Conservation (phyloP, 2,329 filamentous ascomycete species). For the Calonectria hongkongensis region DNA sequence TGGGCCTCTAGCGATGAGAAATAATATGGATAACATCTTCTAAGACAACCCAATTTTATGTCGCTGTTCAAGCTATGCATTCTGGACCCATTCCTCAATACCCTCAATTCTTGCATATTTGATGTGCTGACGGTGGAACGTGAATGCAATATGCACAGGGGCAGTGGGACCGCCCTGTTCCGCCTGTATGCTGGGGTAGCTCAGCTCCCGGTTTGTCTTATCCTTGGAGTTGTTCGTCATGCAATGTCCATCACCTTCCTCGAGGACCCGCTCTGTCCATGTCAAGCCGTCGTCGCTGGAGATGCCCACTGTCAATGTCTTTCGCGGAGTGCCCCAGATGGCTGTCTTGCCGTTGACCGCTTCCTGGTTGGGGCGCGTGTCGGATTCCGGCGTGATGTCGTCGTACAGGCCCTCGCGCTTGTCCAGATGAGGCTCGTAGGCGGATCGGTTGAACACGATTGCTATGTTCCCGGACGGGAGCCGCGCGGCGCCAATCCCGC, state of each 20-base stretch:
- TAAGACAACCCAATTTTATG: neutral
- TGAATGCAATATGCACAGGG: conserved; percentile 63
- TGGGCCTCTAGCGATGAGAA: neutral
- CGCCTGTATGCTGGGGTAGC: conserved; percentile 64
- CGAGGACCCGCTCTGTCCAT: conserved; percentile 62
- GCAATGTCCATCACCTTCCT: conserved; percentile 67
- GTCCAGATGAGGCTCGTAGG: conserved; percentile 55
- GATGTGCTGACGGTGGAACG: conserved; percentile 65
- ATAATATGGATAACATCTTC: neutral
- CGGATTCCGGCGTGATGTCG: conserved; percentile 64
- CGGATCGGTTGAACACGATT: conserved; percentile 65
- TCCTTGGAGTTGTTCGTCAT: conserved; percentile 66
- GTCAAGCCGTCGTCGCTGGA: conserved; percentile 60
- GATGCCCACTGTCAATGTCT: conserved; percentile 58
- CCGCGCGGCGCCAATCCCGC: conserved; percentile 62
- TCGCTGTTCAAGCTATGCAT: neutral
- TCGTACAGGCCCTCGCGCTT: conserved; percentile 65
- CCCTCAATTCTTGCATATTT: conserved; percentile 60
- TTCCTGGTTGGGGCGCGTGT: conserved; percentile 62
- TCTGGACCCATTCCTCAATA: conserved; percentile 52
- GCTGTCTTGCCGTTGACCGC: conserved; percentile 60
- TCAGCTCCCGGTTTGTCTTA: conserved; percentile 64
- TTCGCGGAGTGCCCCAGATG: conserved; percentile 65
- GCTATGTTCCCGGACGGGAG: conserved; percentile 60
- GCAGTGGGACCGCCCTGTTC: conserved; percentile 44